phyloP scores from a whole-genome alignment of 1,284 basidiomycete genomes.

The Hypsizygus ulmarius region DNA sequence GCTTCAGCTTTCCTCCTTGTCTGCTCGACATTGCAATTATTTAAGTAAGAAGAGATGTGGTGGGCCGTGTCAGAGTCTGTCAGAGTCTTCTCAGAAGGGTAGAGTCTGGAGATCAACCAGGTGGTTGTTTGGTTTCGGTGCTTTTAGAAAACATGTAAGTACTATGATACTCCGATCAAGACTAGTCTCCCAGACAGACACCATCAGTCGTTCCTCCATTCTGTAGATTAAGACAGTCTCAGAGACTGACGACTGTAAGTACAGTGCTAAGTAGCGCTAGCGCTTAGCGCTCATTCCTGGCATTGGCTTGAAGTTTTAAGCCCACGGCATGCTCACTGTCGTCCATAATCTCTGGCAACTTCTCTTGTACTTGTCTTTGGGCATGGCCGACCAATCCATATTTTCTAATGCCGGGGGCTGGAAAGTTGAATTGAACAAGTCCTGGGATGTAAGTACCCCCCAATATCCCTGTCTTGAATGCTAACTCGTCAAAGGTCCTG shows the following conservation, averaged over 20 bases:
- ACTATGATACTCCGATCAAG: no score
- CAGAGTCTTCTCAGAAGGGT: no score
- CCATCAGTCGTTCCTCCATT: no score
- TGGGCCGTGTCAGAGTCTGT: no score
- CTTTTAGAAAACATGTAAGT: conserved; percentile 11
- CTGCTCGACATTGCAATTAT: conserved; percentile 56
- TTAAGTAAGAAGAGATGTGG: conserved; percentile 9
- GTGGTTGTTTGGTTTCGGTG: conserved; percentile 13
- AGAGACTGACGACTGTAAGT: no score
- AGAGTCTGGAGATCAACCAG: no score
- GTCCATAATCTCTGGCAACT: not conserved
- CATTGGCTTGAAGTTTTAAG: no score
- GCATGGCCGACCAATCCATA: conserved; percentile 7
- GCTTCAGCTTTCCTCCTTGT: conserved; percentile 81
- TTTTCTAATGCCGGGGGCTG: conserved; percentile 21
- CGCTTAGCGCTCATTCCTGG: no score
- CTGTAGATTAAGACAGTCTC: no score
- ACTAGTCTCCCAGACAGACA: no score
- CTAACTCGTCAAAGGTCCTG: conserved; percentile 31
- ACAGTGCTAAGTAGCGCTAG: no score
- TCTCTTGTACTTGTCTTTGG: conserved; percentile 1
- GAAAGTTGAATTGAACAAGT: conserved; percentile 27
- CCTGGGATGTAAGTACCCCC: conserved; percentile 36
- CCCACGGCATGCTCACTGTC: not conserved
- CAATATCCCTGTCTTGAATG: not conserved